phyloP scores from a whole-genome alignment of 1,139 yeast genomes.

The Protomyces gravidus region DNA sequence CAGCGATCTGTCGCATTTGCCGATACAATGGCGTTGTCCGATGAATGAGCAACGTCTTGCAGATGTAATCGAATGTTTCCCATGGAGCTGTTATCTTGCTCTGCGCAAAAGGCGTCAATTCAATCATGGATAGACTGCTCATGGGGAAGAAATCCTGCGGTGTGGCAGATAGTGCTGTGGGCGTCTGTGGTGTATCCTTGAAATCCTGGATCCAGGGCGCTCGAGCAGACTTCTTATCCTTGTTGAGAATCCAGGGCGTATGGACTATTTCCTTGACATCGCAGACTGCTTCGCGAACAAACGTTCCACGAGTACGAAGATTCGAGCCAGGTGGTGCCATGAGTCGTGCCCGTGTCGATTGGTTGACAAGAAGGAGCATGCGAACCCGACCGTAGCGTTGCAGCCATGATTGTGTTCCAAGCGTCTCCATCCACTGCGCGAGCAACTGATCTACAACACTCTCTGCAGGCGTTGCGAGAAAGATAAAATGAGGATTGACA shows the following conservation, averaged over 20 bases:
- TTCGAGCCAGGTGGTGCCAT: constrained; percentile 17
- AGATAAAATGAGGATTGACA: constrained; percentile 14
- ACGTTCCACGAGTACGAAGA: constrained; percentile 15
- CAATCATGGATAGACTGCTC: constrained; percentile 9
- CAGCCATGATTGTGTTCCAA: constrained; percentile 16
- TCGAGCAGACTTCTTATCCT: neutral
- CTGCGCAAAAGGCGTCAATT: constrained; percentile 14
- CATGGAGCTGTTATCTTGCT: constrained; percentile 19
- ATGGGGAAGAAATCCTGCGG: constrained; percentile 11
- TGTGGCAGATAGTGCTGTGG: neutral
- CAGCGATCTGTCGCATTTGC: constrained; percentile 17
- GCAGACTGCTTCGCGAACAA: constrained; percentile 20
- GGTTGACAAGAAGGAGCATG: constrained; percentile 18
- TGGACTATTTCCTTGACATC: constrained; percentile 15
- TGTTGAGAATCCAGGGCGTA: constrained; percentile 4
- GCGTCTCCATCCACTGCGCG: constrained; percentile 21
- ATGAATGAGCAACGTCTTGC: constrained; percentile 4
- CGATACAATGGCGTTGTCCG: constrained; percentile 16
- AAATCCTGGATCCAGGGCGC: constrained; percentile 8
- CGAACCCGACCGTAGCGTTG: constrained; percentile 19
- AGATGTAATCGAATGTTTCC: constrained; percentile 22
- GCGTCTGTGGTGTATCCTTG: neutral
- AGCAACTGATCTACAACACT: constrained; percentile 12
- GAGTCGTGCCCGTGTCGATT: constrained; percentile 7
- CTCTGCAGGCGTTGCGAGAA: constrained; percentile 7